Evolutionary conservation across 371 early-diverging fungal species (phyloP).

Genomic region (Mucor plumbeus): DNA sequence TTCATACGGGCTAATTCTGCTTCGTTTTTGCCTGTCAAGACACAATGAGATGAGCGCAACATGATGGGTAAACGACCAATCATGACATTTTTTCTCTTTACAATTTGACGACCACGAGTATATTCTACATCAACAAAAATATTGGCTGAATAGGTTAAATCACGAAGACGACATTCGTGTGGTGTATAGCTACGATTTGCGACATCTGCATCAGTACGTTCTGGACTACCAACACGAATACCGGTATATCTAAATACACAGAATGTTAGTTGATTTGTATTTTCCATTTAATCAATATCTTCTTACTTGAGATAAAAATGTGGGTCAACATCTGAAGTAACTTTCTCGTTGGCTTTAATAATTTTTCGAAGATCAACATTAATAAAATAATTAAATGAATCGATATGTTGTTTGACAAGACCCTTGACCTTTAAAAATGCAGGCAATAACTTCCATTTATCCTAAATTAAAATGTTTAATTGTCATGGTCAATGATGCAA

Average conservation of each 20-base stretch:
- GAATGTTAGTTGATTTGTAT: neutral
- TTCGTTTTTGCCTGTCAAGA: conserved; percentile 79
- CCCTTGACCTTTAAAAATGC: conserved; percentile 98
- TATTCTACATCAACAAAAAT: conserved; percentile 99
- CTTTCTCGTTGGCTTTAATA: conserved; percentile 91
- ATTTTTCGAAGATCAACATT: conserved; percentile 96
- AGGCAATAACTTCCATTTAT: conserved; percentile 98
- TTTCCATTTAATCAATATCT: neutral
- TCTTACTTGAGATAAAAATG: conserved; percentile 93
- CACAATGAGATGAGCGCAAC: conserved; percentile 94
- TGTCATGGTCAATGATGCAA: neutral
- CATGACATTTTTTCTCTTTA: conserved; percentile 84
- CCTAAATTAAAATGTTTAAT: conserved; percentile 52
- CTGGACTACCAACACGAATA: conserved; percentile 91
- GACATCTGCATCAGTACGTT: conserved; percentile 80
- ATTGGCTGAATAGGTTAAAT: conserved; percentile 97
- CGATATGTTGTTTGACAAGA: conserved; percentile 99
- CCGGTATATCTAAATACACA: conserved; percentile 75
- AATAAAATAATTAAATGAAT: conserved; percentile 99
- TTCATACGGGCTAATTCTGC: conserved; percentile 84
- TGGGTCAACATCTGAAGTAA: conserved; percentile 99
- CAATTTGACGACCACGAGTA: conserved; percentile 87
- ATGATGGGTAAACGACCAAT: conserved; percentile 99
- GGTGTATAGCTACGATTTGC: conserved; percentile 88
- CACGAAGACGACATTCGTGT: conserved; percentile 98